Conservation (phyloP, 73 alveolate genomes). For the Blepharisma stoltei region DNA sequence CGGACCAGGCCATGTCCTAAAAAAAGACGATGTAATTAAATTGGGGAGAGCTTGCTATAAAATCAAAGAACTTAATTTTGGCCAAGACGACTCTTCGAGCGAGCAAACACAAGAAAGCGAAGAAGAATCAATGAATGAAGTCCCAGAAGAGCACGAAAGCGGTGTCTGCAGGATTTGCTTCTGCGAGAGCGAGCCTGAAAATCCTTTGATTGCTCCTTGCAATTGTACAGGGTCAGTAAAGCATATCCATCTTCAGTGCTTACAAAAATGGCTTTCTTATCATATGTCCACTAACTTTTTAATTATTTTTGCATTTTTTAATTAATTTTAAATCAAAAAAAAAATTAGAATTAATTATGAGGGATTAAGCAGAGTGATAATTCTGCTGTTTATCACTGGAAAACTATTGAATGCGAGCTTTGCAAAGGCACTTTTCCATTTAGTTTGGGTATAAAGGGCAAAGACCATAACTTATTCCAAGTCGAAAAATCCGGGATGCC, state of each 20-base stretch:
- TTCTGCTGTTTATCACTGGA: slow-evolving; percentile 52
- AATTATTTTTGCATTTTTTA: too few species aligned
- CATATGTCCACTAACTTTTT: slow-evolving; percentile 45
- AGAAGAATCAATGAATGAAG: background rate
- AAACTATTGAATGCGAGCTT: slow-evolving; percentile 64
- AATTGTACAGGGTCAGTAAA: slow-evolving; percentile 61
- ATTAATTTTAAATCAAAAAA: too few species aligned
- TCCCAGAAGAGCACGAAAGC: background rate
- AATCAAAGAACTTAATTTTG: slow-evolving; percentile 15
- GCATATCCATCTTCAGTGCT: slow-evolving; percentile 53
- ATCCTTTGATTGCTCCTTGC: slow-evolving; percentile 48
- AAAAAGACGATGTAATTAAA: slow-evolving; percentile 15
- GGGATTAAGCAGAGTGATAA: slow-evolving; percentile 34
- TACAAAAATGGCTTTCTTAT: slow-evolving; percentile 52
- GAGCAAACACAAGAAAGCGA: background rate
- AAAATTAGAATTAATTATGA: too few species aligned
- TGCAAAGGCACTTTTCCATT: slow-evolving; percentile 55
- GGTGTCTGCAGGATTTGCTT: slow-evolving; percentile 44
- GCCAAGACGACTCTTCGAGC: background rate
- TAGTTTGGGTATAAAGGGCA: slow-evolving; percentile 34
- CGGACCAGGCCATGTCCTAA: background rate
- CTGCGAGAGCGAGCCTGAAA: slow-evolving; percentile 27
- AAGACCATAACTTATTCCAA: slow-evolving; percentile 31
- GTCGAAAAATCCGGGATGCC: slow-evolving; percentile 35
- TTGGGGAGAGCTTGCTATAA: slow-evolving; percentile 12